These are phyloP conservation scores for Kodamaea ohmeri DNA, from an alignment of 1,139 yeast genomes.

Conservation along the genomic window DNA sequence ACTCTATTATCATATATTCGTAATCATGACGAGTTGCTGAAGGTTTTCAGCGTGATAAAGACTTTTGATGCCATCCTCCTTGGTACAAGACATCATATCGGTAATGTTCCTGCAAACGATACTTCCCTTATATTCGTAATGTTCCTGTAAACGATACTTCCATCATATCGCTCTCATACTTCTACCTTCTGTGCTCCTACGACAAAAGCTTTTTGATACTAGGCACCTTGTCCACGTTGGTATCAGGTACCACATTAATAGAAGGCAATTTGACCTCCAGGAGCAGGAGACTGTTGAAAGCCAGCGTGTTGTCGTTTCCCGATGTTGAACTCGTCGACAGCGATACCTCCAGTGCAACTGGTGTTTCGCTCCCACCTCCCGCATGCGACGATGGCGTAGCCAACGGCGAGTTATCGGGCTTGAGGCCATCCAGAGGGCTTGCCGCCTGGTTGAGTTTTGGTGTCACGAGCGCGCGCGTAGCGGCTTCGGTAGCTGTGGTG, in stretches of 20 bases:
- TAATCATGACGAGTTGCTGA: too few relatives aligned
- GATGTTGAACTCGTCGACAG: slow-evolving; percentile 11
- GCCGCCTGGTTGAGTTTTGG: slow-evolving; percentile 3
- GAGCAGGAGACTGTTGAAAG: slow-evolving; percentile 16
- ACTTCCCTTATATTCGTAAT: too few relatives aligned
- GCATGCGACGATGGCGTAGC: slow-evolving; percentile 1
- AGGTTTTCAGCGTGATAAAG: too few relatives aligned
- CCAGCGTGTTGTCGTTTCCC: slow-evolving; percentile 13
- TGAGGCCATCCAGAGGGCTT: slow-evolving; percentile 5
- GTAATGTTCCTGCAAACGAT: too few relatives aligned
- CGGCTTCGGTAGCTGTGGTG: slow-evolving; percentile 15
- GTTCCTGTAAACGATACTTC: too few relatives aligned
- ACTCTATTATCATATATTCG: too few relatives aligned
- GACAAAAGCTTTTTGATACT: slow-evolving; percentile 32
- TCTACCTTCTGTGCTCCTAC: slow-evolving; percentile 11
- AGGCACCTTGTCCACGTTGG: slow-evolving; percentile 24
- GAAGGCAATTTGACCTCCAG: slow-evolving; percentile 26
- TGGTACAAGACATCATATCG: too few relatives aligned
- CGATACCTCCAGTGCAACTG: slow-evolving; percentile 9
- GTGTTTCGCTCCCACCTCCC: slow-evolving; percentile 11
- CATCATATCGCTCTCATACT: too few relatives aligned
- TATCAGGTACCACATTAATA: slow-evolving; percentile 18
- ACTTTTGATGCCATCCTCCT: too few relatives aligned
- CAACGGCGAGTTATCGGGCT: slow-evolving; percentile 8
- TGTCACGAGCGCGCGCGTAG: slow-evolving; percentile 14